Evolutionary conservation across 2,329 filamentous ascomycete genomes (phyloP).

Genomic region (Escovopsis weberi): DNA sequence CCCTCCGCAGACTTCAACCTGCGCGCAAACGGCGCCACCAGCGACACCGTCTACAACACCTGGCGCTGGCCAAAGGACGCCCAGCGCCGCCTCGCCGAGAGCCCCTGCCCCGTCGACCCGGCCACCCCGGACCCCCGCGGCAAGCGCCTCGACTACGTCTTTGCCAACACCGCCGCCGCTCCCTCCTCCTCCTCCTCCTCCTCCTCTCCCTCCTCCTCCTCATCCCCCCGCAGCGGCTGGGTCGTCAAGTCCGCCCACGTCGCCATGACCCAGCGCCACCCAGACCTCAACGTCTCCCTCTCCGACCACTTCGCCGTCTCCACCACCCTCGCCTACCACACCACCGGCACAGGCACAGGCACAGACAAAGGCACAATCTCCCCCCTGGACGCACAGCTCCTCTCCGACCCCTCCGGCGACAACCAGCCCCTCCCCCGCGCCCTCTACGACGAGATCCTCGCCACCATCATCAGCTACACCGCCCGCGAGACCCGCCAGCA

Average conservation of each 20-base stretch:
- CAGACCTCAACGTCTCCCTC: conserved; percentile 66
- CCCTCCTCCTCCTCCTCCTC: not conserved
- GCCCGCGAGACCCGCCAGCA: conserved; percentile 58
- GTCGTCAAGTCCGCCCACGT: conserved; percentile 56
- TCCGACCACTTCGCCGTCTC: conserved; percentile 93
- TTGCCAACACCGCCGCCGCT: conserved; percentile 45
- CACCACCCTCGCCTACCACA: conserved; percentile 49
- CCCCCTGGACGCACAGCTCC: conserved; percentile 19
- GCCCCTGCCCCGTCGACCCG: conserved; percentile 42
- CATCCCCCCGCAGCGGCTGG: conserved; percentile 37
- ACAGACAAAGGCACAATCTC: conserved; percentile 7
- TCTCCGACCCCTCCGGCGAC: conserved; percentile 9
- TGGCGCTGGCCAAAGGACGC: conserved; percentile 75
- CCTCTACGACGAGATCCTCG: conserved; percentile 52
- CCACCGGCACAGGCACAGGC: conserved; percentile 10
- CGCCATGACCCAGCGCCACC: conserved; percentile 69
- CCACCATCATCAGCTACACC: conserved; percentile 53
- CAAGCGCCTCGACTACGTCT: conserved; percentile 92
- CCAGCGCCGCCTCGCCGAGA: conserved; percentile 50
- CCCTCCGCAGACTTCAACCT: conserved; percentile 71
- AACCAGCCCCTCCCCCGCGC: conserved; percentile 9
- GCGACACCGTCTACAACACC: conserved; percentile 74
- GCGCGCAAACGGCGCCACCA: conserved; percentile 69
- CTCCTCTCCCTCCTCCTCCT: not conserved
- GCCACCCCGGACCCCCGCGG: conserved; percentile 55